Percentiles rank a stretch among this genome's conserved stretches.
phyloP scores from a whole-genome alignment of 371 early-diverging fungal species.

The Apophysomyces trapeziformis region DNA sequence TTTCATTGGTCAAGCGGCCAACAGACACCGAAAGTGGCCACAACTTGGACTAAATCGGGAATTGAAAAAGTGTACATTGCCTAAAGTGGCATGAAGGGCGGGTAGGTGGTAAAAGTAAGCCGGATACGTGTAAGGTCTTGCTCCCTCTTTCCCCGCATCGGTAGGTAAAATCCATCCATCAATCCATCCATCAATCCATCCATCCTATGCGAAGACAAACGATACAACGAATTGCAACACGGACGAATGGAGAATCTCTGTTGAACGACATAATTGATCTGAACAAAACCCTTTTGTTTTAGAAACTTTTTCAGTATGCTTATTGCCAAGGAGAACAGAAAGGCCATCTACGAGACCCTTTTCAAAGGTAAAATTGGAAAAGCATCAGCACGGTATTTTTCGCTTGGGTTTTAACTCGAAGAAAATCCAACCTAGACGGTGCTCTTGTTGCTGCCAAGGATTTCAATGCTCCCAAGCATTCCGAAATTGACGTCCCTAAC shows the following conservation, averaged over 20 bases:
- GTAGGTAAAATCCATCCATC: slow-evolving; percentile 29
- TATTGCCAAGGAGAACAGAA: slow-evolving; percentile 96
- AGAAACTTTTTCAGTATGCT: slow-evolving; percentile 74
- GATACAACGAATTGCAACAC: neutral
- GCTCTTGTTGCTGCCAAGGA: slow-evolving; percentile 99
- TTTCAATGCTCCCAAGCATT: slow-evolving; percentile 94
- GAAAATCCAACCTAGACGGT: slow-evolving; percentile 72
- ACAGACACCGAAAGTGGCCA: too few species aligned
- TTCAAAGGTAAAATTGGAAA: slow-evolving; percentile 70
- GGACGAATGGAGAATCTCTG: neutral
- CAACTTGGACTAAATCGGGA: too few species aligned
- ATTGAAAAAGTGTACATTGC: too few species aligned
- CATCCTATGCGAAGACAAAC: slow-evolving; percentile 13
- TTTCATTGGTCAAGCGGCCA: too few species aligned
- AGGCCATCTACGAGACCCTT: slow-evolving; percentile 92
- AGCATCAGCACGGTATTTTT: too few species aligned
- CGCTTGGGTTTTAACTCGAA: too few species aligned
- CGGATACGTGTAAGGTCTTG: slow-evolving; percentile 24
- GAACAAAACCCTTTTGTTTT: neutral
- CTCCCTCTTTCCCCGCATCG: slow-evolving; percentile 47
- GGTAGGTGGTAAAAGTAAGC: slow-evolving; percentile 22
- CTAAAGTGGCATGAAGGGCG: too few species aligned
- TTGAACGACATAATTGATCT: neutral
- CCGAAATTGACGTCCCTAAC: slow-evolving; percentile 96
- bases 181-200: slow-evolving; percentile 24